These are phyloP conservation scores for Phytophthora palmivora DNA, from an alignment of 352 stramenopile genomes.

Conservation along the genomic window DNA sequence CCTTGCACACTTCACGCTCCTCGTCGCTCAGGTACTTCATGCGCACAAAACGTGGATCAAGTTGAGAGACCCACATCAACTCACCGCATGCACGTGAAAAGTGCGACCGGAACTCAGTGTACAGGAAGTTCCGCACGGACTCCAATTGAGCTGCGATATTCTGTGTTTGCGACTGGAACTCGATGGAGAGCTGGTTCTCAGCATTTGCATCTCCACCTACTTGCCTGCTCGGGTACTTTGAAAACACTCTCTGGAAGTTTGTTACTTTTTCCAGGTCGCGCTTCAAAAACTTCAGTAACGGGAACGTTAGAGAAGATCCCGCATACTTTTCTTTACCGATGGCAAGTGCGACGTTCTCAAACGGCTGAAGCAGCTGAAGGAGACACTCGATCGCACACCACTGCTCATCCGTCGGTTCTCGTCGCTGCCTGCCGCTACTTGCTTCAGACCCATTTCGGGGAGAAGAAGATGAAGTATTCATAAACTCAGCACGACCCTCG, in stretches of 20 bases:
- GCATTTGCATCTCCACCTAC: neutral
- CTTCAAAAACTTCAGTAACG: slow-evolving; percentile 54
- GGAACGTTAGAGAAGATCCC: slow-evolving; percentile 44
- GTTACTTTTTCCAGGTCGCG: slow-evolving; percentile 54
- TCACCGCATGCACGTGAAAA: slow-evolving; percentile 47
- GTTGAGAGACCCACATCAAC: slow-evolving; percentile 58
- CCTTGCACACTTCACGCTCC: slow-evolving; percentile 53
- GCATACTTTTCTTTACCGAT: slow-evolving; percentile 57
- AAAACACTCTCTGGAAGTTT: slow-evolving; percentile 53
- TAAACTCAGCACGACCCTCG: slow-evolving; percentile 47
- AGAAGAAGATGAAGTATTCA: slow-evolving; percentile 24
- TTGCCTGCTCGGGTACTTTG: slow-evolving; percentile 24
- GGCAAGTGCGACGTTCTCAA: slow-evolving; percentile 52
- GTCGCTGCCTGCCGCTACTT: slow-evolving; percentile 19
- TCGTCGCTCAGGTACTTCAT: slow-evolving; percentile 58
- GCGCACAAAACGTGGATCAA: slow-evolving; percentile 56
- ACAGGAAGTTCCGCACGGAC: slow-evolving; percentile 41
- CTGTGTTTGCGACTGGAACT: slow-evolving; percentile 28
- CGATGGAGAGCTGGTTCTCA: slow-evolving; percentile 11
- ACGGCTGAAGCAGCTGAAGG: slow-evolving; percentile 49
- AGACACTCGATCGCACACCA: slow-evolving; percentile 56
- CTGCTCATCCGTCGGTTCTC: slow-evolving; percentile 39
- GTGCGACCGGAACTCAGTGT: slow-evolving; percentile 44
- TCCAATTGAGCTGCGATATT: slow-evolving; percentile 44
- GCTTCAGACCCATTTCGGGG: slow-evolving; percentile 5